A percentile compares a stretch with the other conserved stretches of the same genome.
Conservation (phyloP, 1,139 yeast species). For the Suhomyces kunorum region DNA sequence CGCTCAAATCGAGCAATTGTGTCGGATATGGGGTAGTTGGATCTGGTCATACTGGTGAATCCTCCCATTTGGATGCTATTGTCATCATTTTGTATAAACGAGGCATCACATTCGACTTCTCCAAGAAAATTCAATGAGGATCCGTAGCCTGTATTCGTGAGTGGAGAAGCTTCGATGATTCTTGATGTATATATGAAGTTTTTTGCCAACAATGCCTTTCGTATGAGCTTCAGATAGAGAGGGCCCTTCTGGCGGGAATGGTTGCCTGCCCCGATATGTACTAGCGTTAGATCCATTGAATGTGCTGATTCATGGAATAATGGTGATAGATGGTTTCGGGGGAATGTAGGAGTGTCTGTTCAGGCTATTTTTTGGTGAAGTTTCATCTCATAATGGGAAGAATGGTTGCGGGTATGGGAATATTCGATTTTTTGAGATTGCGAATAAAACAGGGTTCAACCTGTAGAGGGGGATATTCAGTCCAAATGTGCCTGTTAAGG, state of each 20-base stretch:
- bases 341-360: too few relatives aligned
- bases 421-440: too few relatives aligned
- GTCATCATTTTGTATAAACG: constrained; percentile 24
- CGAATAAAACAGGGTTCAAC: too few relatives aligned
- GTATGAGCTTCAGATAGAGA: constrained; percentile 27
- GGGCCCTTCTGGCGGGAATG: constrained; percentile 24
- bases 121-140: constrained; percentile 52
- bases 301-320: neutral
- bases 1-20: constrained; percentile 22
- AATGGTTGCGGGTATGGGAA: too few relatives aligned
- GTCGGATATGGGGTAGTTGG: constrained; percentile 26
- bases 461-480: too few relatives aligned
- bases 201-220: constrained; percentile 20
- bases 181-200: constrained; percentile 18
- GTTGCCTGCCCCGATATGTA: constrained; percentile 47
- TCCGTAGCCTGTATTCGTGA: constrained; percentile 61
- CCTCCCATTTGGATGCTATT: constrained; percentile 20
- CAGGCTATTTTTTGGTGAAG: too few relatives aligned
- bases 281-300: constrained; percentile 17
- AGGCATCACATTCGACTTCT: constrained; percentile 51
- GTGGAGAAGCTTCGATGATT: constrained; percentile 43
- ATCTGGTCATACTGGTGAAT: constrained; percentile 26
- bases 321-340: neutral
- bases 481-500: too few relatives aligned
- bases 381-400: too few relatives aligned